A percentile compares a stretch with the other conserved stretches of the same genome.
These are phyloP conservation scores for Cnidoscolus chayamansa DNA, from an alignment of 441 rosid genomes.

Conservation along the genomic window DNA sequence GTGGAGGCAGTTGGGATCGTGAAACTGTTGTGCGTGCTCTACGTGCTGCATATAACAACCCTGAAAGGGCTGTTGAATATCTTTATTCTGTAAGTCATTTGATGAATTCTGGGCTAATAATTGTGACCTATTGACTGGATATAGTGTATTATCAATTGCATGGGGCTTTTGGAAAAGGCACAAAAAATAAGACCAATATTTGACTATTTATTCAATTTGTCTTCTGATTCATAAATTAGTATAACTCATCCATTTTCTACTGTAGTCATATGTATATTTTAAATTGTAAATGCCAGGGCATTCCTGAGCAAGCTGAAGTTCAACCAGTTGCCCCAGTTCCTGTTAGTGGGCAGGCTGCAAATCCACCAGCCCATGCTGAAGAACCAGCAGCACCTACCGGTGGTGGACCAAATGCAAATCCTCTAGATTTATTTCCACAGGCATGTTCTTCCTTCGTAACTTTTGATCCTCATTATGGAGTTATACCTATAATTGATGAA, in stretches of 20 bases:
- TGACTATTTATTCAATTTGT: background rate
- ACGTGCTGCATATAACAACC: constrained; percentile 91
- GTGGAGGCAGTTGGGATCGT: constrained; percentile 92
- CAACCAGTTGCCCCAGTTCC: constrained; percentile 60
- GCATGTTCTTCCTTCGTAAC: constrained; percentile 27
- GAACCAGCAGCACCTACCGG: constrained; percentile 43
- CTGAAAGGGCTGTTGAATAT: constrained; percentile 96
- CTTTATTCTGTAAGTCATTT: constrained; percentile 67
- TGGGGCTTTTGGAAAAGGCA: background rate
- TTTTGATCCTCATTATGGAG: too few species aligned
- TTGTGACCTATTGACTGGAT: background rate
- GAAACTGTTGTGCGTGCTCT: constrained; percentile 81
- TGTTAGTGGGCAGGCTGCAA: constrained; percentile 38
- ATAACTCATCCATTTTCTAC: background rate
- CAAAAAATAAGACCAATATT: background rate
- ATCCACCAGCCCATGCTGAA: too few species aligned
- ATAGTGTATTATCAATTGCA: background rate
- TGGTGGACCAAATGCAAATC: constrained; percentile 87
- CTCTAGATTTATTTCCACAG: constrained; percentile 92
- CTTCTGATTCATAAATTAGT: background rate
- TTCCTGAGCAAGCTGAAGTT: constrained; percentile 87
- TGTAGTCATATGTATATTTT: background rate
- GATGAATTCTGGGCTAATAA: background rate
- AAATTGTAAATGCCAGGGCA: constrained; percentile 51
- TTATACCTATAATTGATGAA: too few species aligned